Base-by-base conservation (phyloP, 768 basidiomycete species). In the Pholiota molesta region DNA sequence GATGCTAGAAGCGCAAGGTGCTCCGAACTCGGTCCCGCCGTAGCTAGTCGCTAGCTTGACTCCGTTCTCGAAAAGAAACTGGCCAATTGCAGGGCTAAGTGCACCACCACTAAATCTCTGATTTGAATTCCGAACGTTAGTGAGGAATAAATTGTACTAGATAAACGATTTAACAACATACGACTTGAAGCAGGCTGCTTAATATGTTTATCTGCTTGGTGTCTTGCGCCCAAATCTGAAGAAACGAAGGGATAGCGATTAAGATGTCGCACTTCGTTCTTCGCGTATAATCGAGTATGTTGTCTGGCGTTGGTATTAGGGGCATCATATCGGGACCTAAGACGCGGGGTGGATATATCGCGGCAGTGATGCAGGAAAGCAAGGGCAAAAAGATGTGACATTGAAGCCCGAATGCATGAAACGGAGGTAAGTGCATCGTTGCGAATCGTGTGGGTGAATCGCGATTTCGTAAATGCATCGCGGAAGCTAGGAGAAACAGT, bases 21-120 rank as follows among this genome's bases (percentile, higher is more conserved):
- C n/a, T 8, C 73, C 68, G 33, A 72, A 65, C 59, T 81, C 79
- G 0, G 77, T 81, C 1, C 55, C 65, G 2, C 74, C 78, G 66
- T 60, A 74, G 13, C 37, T 45, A 23, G 64, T 49, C 0, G 40
- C 21, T 0, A 81, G 52, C 1, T 63, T 68, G 8, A 79, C 69
- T 2, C 79, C 79, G 0, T 70, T 61, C 1, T 65, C 55, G 1
- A 67, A 67, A 1, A 81, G 60, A 1, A 57, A 55, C 19, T 79
- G 65, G 0, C 77, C 79, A 0, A 74, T 55, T 60, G 70, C 75
- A 13, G 63, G 68, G 3, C 77, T 61, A n/a, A 81, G 64, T 0
- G 76, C 66, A 0, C 78, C 77, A 5, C 76, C 77, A 0, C 53
- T 66, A 56, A 65, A 78, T 0, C n/a, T 33, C 77, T 79, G n/a